A percentile compares a stretch with the other conserved stretches of the same genome.
phyloP scores from a whole-genome alignment of 2,329 filamentous ascomycete genomes.

The Alternaria ethzedia region DNA sequence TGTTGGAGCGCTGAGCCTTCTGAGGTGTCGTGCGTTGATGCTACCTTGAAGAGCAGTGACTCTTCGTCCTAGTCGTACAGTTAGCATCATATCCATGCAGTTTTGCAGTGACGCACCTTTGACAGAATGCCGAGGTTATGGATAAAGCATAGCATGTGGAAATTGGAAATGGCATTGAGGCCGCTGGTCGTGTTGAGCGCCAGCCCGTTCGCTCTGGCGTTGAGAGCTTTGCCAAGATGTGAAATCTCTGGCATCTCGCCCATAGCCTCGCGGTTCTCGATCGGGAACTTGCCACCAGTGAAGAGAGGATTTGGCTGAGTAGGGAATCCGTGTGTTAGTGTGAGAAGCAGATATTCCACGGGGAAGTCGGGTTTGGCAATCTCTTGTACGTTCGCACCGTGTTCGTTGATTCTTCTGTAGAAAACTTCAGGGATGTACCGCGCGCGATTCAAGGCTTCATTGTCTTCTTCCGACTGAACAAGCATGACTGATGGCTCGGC shows the following conservation, averaged over 20 bases:
- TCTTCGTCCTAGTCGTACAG: conserved; percentile 76
- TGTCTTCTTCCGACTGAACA: conserved; percentile 89
- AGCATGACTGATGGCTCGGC: conserved; percentile 94
- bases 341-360: conserved; percentile 94
- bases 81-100: conserved; percentile 7
- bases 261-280: conserved; percentile 88
- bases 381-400: conserved; percentile 93
- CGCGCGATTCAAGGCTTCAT: conserved; percentile 71
- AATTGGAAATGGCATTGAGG: conserved; percentile 80
- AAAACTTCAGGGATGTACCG: conserved; percentile 98
- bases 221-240: conserved; percentile 70
- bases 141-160: conserved; percentile 90
- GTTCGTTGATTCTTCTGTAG: conserved; percentile 94
- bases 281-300: conserved; percentile 74
- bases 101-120: conserved; percentile 66
- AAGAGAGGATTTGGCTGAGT: conserved; percentile 79
- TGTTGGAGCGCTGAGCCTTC: conserved; percentile 84
- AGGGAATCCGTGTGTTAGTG: conserved; percentile 95
- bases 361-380: conserved; percentile 97
- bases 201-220: conserved; percentile 60
- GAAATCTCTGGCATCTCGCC: conserved; percentile 84
- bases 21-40: conserved; percentile 78
- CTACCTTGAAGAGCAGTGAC: conserved; percentile 81
- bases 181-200: conserved; percentile 66
- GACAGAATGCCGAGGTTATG: conserved; percentile 80